A percentile compares a stretch with the other conserved stretches of the same genome.
phyloP scores from a whole-genome alignment of 2,329 filamentous ascomycete species.

The Cladosporium sp. region DNA sequence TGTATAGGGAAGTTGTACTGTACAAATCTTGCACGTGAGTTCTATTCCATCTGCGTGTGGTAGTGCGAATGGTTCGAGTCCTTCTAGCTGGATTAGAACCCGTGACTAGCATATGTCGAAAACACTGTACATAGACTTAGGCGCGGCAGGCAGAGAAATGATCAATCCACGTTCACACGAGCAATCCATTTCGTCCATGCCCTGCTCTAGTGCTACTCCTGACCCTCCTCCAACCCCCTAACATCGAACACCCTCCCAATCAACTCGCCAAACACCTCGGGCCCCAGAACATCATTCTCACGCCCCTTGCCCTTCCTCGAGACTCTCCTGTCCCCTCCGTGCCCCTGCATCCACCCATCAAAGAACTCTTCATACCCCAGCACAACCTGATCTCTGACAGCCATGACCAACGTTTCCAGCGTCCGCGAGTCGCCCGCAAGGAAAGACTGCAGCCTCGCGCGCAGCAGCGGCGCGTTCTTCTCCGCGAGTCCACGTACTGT shows the following conservation, averaged over 20 bases:
- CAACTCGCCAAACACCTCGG: slow-evolving; percentile 65
- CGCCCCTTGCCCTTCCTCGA: slow-evolving; percentile 59
- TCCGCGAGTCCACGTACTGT: slow-evolving; percentile 57
- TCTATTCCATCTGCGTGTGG: neutral
- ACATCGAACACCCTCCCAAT: slow-evolving; percentile 56
- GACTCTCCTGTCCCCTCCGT: slow-evolving; percentile 33
- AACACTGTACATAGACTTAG: neutral
- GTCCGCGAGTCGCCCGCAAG: slow-evolving; percentile 62
- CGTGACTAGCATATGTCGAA: neutral
- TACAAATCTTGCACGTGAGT: neutral
- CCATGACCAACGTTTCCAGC: slow-evolving; percentile 64
- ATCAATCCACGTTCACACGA: neutral
- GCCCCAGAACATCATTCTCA: slow-evolving; percentile 64
- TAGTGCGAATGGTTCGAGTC: neutral
- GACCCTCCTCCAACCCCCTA: slow-evolving; percentile 2
- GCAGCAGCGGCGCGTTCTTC: slow-evolving; percentile 57
- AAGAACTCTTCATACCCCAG: slow-evolving; percentile 66
- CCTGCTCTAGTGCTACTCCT: neutral
- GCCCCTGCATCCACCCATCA: slow-evolving; percentile 50
- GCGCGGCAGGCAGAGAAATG: neutral
- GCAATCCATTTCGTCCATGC: neutral
- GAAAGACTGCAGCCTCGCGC: slow-evolving; percentile 61
- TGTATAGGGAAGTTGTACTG: neutral
- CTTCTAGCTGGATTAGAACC: too few species aligned
- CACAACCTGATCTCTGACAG: slow-evolving; percentile 64